A percentile compares a stretch with the other conserved stretches of the same genome.
phyloP scores from a whole-genome alignment of 2,329 filamentous ascomycete species.

The Aspergillus sp. region DNA sequence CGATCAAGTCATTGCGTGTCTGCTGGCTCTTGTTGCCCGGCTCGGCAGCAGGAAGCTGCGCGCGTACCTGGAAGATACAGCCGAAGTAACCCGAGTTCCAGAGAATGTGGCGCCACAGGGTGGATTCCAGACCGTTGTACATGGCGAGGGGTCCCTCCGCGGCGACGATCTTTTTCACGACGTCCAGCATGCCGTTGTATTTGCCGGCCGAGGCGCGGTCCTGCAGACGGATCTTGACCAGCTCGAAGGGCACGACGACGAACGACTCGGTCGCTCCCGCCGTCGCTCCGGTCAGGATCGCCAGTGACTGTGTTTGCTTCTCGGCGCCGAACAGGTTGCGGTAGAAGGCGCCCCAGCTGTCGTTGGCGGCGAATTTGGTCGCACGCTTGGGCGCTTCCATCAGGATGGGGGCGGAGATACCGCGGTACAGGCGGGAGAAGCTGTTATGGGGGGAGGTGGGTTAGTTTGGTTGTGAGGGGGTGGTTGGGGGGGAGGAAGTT shows the following conservation, averaged over 20 bases:
- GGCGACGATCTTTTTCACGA: slow-evolving; percentile 68
- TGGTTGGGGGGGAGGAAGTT: background rate
- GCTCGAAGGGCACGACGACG: slow-evolving; percentile 96
- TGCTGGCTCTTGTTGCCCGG: slow-evolving; percentile 70
- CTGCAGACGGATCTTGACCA: slow-evolving; percentile 97
- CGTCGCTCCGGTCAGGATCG: slow-evolving; percentile 88
- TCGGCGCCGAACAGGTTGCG: slow-evolving; percentile 78
- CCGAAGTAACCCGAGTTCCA: slow-evolving; percentile 98
- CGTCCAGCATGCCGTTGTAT: slow-evolving; percentile 57
- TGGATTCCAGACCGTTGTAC: slow-evolving; percentile 96
- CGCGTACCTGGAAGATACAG: slow-evolving; percentile 95
- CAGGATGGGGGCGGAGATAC: slow-evolving; percentile 91
- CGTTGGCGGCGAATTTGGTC: slow-evolving; percentile 98
- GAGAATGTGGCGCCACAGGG: slow-evolving; percentile 89
- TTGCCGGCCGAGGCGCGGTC: slow-evolving; percentile 89
- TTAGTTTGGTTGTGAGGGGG: background rate
- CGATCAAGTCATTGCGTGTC: slow-evolving; percentile 83
- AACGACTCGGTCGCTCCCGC: slow-evolving; percentile 95
- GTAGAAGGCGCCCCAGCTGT: slow-evolving; percentile 96
- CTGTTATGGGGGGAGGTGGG: slow-evolving; percentile 45
- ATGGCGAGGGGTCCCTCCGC: slow-evolving; percentile 82
- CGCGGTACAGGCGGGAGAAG: slow-evolving; percentile 87
- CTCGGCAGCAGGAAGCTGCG: slow-evolving; percentile 76
- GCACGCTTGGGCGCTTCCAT: slow-evolving; percentile 98
- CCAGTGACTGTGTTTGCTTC: slow-evolving; percentile 90